These are phyloP conservation scores for Polyporus arcularius DNA, from an alignment of 768 basidiomycete species.

Conservation along the genomic window DNA sequence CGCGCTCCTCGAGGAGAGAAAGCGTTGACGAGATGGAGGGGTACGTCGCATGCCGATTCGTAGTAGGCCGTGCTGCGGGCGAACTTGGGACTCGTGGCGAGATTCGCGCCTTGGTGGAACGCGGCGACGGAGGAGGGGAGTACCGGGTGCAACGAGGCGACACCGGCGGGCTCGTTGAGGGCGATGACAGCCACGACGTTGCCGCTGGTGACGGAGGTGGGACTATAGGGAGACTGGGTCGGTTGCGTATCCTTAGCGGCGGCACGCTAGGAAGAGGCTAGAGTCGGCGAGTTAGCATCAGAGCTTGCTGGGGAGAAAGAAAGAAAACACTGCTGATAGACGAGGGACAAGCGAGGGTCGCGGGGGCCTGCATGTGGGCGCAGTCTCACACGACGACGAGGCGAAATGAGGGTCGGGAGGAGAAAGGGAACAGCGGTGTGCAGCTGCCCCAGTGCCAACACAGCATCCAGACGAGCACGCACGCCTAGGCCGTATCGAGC, in stretches of 20 bases:
- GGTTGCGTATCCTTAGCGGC: conserved; percentile 7
- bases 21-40: conserved; percentile 32
- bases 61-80: not conserved
- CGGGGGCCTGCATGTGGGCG: not conserved
- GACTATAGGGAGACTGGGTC: conserved; percentile 18
- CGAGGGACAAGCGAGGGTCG: not conserved
- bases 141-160: conserved; percentile 11
- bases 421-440: no score
- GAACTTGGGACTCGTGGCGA: not conserved
- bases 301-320: not conserved
- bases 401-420: not conserved
- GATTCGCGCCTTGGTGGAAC: conserved; percentile 1
- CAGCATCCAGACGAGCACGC: not conserved
- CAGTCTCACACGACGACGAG: not conserved
- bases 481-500: not conserved
- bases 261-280: conserved; percentile 16
- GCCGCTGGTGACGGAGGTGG: conserved; percentile 11
- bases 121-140: conserved; percentile 13
- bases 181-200: conserved; percentile 5
- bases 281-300: not conserved
- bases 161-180: conserved; percentile 3
- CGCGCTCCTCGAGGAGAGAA: conserved; percentile 27
- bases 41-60: conserved; percentile 25
- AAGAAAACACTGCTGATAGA: not conserved
- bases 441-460: not conserved